Evolutionary conservation across 441 rosid species (phyloP).

Genomic region (Raphanus hybrid): DNA sequence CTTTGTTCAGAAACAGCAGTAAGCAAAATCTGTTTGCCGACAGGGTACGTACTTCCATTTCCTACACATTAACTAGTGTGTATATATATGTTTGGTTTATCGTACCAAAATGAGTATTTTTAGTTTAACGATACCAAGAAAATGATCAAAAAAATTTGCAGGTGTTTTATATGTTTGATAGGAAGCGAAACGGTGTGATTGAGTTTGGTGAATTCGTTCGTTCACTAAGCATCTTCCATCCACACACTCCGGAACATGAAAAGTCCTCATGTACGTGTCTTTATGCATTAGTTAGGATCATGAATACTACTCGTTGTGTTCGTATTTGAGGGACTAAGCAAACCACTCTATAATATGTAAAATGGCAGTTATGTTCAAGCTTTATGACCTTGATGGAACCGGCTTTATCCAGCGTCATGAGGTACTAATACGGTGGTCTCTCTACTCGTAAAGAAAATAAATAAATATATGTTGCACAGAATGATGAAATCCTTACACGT

Average conservation of each 20-base stretch:
- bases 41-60: conserved; percentile 46
- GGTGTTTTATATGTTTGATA: conserved; percentile 71
- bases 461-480: neutral
- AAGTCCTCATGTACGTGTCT: conserved; percentile 58
- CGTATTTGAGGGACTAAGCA: neutral
- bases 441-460: neutral
- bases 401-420: conserved; percentile 37
- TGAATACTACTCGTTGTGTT: neutral
- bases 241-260: conserved; percentile 58
- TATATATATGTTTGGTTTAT: neutral
- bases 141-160: conserved; percentile 16
- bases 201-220: conserved; percentile 77
- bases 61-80: neutral
- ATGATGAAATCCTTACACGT: neutral
- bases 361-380: conserved; percentile 39
- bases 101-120: neutral
- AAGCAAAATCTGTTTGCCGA: conserved; percentile 60
- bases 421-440: conserved; percentile 10
- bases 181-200: conserved; percentile 61
- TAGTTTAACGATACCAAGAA: neutral
- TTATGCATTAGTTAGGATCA: neutral
- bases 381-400: conserved; percentile 40
- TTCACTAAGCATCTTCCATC: conserved; percentile 76
- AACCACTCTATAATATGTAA: conserved; percentile 2
- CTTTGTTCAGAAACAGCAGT: conserved; percentile 61